Conservation (phyloP, 352 stramenopile species). For the Phytopythium sindhum region DNA sequence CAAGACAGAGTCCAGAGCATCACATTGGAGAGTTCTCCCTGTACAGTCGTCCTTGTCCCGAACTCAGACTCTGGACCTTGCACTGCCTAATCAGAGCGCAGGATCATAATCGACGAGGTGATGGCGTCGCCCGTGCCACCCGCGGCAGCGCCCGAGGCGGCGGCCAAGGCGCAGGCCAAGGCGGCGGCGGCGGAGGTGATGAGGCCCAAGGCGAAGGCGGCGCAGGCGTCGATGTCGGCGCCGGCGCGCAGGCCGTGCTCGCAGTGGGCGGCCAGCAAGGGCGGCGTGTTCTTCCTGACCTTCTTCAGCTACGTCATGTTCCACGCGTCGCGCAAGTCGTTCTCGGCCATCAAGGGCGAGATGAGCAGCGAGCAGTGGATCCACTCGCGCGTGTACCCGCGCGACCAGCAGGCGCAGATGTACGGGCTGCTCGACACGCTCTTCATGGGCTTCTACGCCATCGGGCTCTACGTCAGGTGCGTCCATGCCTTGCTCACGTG, state of each 20-base stretch:
- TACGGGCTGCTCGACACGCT: conserved; percentile 78
- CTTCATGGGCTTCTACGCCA: conserved; percentile 77
- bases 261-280: conserved; percentile 39
- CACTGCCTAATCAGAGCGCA: no score
- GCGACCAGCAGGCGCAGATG: conserved; percentile 72
- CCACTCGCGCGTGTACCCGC: conserved; percentile 49
- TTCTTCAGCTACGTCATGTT: conserved; percentile 84
- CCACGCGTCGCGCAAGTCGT: conserved; percentile 74
- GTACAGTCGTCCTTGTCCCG: no score
- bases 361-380: conserved; percentile 81
- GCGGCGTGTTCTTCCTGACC: conserved; percentile 61
- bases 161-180: background rate
- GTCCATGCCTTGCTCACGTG: background rate
- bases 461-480: conserved; percentile 68
- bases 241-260: conserved; percentile 11
- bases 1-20: no score
- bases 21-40: no score
- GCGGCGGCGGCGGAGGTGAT: background rate
- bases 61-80: no score
- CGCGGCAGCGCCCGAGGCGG: background rate
- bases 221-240: background rate
- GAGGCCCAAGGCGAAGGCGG: background rate
- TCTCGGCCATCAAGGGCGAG: conserved; percentile 80
- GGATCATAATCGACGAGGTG: no score
- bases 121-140: background rate